These are phyloP conservation scores for Aspergillus fructus DNA, from an alignment of 2,329 filamentous ascomycete species.

Conservation along the genomic window DNA sequence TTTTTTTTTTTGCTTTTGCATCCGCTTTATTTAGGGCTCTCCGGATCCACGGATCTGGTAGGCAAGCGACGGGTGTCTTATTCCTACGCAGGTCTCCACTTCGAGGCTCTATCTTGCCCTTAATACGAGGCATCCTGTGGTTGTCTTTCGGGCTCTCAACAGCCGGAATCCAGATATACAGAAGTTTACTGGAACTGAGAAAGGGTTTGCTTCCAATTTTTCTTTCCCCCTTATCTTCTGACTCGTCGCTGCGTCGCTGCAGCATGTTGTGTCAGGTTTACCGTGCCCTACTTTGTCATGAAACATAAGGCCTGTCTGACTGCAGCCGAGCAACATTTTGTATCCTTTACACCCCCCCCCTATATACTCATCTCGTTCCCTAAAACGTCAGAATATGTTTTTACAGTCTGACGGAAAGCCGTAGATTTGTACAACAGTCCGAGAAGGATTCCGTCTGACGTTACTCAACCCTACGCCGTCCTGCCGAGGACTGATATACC, in stretches of 20 bases:
- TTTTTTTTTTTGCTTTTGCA: constrained; percentile 2
- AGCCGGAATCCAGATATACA: background rate
- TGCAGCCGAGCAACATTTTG: background rate
- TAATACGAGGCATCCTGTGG: background rate
- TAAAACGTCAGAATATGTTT: background rate
- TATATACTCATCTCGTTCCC: background rate
- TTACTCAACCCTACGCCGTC: background rate
- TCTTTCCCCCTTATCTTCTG: background rate
- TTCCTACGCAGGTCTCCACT: background rate
- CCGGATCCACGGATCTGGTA: background rate
- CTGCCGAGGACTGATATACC: background rate
- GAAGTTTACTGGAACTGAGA: background rate
- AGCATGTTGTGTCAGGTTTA: background rate
- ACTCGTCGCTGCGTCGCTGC: background rate
- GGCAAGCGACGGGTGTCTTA: background rate
- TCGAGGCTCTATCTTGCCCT: background rate
- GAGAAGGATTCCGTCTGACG: background rate
- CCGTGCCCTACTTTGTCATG: background rate
- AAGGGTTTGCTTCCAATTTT: background rate
- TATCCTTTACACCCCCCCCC: background rate
- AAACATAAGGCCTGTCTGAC: background rate
- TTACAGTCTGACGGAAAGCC: background rate
- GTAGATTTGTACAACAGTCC: background rate
- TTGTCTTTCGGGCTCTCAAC: background rate
- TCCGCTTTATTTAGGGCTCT: background rate